Base-by-base conservation (phyloP, 176 grass and related monocot genomes). In the Aegilops longissima region DNA sequence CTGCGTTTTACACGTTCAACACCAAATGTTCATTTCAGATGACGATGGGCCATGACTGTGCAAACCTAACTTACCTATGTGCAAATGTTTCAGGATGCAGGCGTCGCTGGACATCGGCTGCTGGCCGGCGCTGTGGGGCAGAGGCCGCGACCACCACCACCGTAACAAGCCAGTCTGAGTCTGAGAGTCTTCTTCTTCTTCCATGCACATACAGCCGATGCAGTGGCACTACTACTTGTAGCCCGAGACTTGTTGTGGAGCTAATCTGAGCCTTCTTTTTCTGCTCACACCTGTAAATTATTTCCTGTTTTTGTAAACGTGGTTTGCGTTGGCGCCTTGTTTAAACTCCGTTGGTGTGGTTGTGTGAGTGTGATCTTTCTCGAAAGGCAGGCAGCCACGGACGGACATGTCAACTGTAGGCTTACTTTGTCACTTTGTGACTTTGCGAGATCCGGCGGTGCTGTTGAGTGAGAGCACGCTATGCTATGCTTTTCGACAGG, bases 41-140 rank as follows among this genome's bases (percentile, higher is more conserved):
- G 40, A 44, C 40, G 40, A 44, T 44, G 40, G 42, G 3, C 42
- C 42, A 45, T 45, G 42, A 12, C 3, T 45, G 42, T 45, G 10
- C 42, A 3, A 12, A 45, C 3, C 42, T 45, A 45, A 12, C 42
- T 3, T 45, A 12, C 42, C 3, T 45, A 45, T 45, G 42, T 45
- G 3, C 25, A 39, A 5, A 25, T 63, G 9, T 9, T 36, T 21
- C 78, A 91, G 89, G 85, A 49, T 36, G 2, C 59, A 49, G 3
- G 49, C 62, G 30, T 64, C 81, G 5, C 38, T 25, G 49, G 69
- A 11, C 38, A 80, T 88, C 51, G 89, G 89, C 3, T 91, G 89
- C 85, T 91, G 81, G 81, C 29, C 81, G 82, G 62, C 51, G 85
- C 23, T 91, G n/a, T 91, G 89, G 89, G 82, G 85, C n/a, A 70